Evolutionary conservation across 306 rosid species (phyloP).

Genomic region (Dicorynia guianensis): DNA sequence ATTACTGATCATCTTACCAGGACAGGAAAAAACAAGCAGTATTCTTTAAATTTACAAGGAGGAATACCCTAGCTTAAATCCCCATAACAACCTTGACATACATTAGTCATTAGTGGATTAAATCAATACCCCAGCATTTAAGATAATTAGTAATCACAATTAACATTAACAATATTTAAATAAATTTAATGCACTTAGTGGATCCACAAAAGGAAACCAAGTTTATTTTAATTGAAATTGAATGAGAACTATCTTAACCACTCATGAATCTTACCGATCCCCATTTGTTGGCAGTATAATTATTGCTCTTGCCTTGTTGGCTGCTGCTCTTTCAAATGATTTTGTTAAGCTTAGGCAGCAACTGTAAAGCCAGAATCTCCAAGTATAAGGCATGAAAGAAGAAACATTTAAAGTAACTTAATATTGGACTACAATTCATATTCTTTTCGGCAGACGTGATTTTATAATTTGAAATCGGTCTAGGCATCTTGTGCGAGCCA

Average conservation of each 20-base stretch:
- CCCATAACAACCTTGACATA: not conserved
- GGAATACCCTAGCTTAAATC: not conserved
- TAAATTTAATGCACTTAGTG: not conserved
- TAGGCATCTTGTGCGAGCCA: not conserved
- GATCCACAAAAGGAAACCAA: constrained; percentile 29
- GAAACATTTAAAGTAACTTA: constrained; percentile 25
- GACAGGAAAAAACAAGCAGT: no score
- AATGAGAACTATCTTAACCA: constrained; percentile 4
- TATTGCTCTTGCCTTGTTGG: constrained; percentile 88
- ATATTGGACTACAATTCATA: constrained; percentile 4
- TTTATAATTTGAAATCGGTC: not conserved
- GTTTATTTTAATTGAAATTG: constrained; percentile 27
- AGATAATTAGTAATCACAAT: constrained; percentile 24
- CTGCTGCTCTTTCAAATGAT: constrained; percentile 96
- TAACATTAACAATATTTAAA: not conserved
- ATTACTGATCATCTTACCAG: no score
- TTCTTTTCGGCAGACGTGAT: not conserved
- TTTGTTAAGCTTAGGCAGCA: constrained; percentile 87
- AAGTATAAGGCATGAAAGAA: constrained; percentile 45
- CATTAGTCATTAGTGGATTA: constrained; percentile 15
- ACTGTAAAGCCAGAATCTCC: constrained; percentile 64
- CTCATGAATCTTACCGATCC: constrained; percentile 72
- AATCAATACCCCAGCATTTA: constrained; percentile 4
- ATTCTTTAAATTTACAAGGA: no score
- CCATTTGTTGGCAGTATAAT: constrained; percentile 90